Base-by-base conservation (phyloP, 768 basidiomycete genomes). In the Podaxis carcinomalis region DNA sequence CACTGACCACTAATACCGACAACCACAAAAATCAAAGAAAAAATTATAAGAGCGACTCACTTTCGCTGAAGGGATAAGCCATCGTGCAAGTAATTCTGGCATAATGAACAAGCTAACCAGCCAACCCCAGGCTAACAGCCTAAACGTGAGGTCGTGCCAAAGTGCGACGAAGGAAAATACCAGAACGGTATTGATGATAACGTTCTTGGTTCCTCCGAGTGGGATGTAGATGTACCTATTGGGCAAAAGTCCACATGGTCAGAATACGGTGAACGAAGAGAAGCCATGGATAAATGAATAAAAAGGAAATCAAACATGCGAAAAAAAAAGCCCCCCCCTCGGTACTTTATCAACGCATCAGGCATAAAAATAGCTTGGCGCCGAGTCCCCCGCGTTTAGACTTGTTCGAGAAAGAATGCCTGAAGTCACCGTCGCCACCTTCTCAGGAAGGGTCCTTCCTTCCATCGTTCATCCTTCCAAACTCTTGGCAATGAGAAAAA, bases 161-260 rank as follows among this genome's bases (percentile, higher is more conserved):
- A 99, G 75, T 0, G 97, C 96, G 23, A 98, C 95, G 68, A 99
- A 98, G 0, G 96, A 90, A 78, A 98, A 98, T 19, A 96, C 84
- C 42, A 96, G 74, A 9, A 88, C 63, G 0, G 85, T 91, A 44
- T 95, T 88, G 23, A 89, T 52, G 5, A 87, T 67, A 13, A 74
- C 65, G 59, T 76, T 75, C 25, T 75, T 72, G 4, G 82, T 71
- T 1, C 95, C 97, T 14, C 95, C 96, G 14, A 98, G 77, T 0
- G 97, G 96, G 14, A 98, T 77, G 73, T 98, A 98, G 59, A 98
- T 92, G 69, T 98, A 98, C 57, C 95, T 97, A 35, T 35, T 19
- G 27, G 35, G 19, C 19, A 21, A n/a, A 21, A n/a, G 36, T 44
- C n/a, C 40, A 46, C 40, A 46, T 47, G 39, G 42, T 54, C 44